phyloP scores from a whole-genome alignment of 257 asterid genomes.

The Nicotiana undulata region DNA sequence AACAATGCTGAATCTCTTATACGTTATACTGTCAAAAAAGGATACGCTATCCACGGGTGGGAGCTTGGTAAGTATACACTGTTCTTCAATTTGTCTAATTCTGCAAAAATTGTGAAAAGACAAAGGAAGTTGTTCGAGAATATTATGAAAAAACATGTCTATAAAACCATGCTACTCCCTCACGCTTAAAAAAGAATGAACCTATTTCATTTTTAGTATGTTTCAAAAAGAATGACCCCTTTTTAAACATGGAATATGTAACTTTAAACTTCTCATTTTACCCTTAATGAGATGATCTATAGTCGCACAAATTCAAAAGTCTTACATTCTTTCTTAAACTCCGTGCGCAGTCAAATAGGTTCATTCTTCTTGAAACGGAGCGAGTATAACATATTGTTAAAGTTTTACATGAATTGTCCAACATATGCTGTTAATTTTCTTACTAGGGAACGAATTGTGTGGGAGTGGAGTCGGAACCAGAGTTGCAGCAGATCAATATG shows the following conservation, averaged over 20 bases:
- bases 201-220: no score
- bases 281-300: no score
- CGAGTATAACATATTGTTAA: neutral
- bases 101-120: neutral
- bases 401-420: neutral
- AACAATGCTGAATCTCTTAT: conserved; percentile 55
- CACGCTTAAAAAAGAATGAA: no score
- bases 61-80: conserved; percentile 52
- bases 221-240: no score
- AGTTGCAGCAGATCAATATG: conserved; percentile 44
- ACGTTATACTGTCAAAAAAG: conserved; percentile 51
- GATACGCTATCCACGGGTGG: conserved; percentile 62
- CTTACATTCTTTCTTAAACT: no score
- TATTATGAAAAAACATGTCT: neutral
- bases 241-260: no score
- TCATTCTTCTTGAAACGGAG: neutral
- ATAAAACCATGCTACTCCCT: neutral
- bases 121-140: neutral
- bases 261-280: no score
- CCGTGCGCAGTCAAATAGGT: no score
- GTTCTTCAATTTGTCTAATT: neutral
- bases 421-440: neutral
- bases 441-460: conserved; percentile 57
- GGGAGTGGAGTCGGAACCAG: conserved; percentile 59
- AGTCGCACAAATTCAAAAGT: no score